Percentiles rank a stretch among this genome's conserved stretches.
Evolutionary conservation across 306 rosid species (phyloP).

Genomic region (Comarum palustre): DNA sequence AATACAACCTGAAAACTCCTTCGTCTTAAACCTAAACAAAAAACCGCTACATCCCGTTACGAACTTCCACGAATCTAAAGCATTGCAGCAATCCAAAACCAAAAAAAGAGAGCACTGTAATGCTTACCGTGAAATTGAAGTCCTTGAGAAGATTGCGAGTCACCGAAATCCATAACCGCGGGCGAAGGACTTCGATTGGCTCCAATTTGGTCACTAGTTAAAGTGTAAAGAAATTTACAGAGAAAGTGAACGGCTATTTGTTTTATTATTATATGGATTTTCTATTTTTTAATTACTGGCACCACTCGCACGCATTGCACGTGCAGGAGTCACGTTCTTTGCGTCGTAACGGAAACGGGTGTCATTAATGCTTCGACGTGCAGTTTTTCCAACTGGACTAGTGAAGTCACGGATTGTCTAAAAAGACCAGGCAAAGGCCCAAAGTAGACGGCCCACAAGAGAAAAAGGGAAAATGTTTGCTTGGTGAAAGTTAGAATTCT

Average conservation of each 20-base stretch:
- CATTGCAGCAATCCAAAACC: not conserved
- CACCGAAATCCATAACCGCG: not conserved
- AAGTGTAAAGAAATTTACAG: not conserved
- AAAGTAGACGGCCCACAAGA: not conserved
- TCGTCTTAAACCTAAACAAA: too few relatives aligned
- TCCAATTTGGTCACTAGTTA: not conserved
- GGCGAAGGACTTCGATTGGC: not conserved
- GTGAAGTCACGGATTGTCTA: not conserved
- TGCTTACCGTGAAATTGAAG: not conserved
- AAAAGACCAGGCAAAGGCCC: not conserved
- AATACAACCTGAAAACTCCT: constrained; percentile 8
- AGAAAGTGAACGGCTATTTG: constrained; percentile 12
- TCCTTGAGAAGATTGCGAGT: not conserved
- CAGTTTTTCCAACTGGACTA: not conserved
- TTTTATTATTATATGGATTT: not conserved
- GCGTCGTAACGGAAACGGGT: constrained; percentile 4
- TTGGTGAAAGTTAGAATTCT: too few relatives aligned
- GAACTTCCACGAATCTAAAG: too few relatives aligned
- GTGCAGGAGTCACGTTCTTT: not conserved
- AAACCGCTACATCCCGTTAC: too few relatives aligned
- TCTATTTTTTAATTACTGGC: constrained; percentile 13
- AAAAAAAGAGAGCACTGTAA: not conserved
- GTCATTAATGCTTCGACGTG: not conserved
- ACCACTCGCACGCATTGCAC: not conserved
- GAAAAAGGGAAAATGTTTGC: not conserved